Evolutionary conservation across 2,329 filamentous ascomycete genomes (phyloP).

Genomic region (Colletotrichum sp.): DNA sequence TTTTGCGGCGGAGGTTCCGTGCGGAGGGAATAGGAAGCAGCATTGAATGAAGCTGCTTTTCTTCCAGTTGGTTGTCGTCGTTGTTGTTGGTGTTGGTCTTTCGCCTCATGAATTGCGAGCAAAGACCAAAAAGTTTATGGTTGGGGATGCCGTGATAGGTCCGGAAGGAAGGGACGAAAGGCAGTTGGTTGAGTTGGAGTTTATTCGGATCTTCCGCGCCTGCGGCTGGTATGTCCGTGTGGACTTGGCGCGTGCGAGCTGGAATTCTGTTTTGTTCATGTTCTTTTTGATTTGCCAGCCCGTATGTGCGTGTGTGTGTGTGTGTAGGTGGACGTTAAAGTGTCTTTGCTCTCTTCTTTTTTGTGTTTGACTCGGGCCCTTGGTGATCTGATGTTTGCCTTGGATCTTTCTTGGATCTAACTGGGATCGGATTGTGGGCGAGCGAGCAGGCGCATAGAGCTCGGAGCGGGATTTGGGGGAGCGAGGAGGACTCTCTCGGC

Average conservation of each 20-base stretch:
- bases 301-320: not conserved
- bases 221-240: not conserved
- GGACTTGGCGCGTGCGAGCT: not conserved
- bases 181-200: not conserved
- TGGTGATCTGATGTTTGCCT: conserved; percentile 6
- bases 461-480: not conserved
- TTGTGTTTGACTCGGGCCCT: conserved; percentile 1
- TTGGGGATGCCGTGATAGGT: not conserved
- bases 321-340: not conserved
- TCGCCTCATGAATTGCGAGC: not conserved
- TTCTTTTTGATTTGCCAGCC: not conserved
- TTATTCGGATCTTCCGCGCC: not conserved
- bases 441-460: not conserved
- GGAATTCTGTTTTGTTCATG: not conserved
- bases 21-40: not conserved
- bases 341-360: not conserved
- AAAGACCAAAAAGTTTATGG: not conserved
- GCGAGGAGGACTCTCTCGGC: not conserved
- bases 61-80: not conserved
- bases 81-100: not conserved
- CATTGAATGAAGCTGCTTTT: not conserved
- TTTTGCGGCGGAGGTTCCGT: not conserved
- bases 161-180: not conserved
- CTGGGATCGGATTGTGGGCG: conserved; percentile 4
- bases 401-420: not conserved